These are phyloP conservation scores for Penstemon barbatus DNA, from an alignment of 257 asterid genomes.

Conservation along the genomic window DNA sequence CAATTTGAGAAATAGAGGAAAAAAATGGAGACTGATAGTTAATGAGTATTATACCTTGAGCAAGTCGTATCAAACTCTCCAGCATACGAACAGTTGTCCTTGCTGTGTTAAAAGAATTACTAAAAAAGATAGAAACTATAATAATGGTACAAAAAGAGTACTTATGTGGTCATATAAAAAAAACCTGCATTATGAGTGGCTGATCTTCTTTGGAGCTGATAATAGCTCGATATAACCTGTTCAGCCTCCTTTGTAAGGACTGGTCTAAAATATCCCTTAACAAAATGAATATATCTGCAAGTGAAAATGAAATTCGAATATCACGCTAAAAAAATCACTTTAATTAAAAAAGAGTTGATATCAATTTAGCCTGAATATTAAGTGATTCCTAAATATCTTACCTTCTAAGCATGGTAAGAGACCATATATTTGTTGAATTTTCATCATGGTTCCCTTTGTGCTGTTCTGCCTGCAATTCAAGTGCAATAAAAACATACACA, in stretches of 20 bases:
- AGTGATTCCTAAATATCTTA: conserved; percentile 26
- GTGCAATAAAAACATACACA: conserved; percentile 25
- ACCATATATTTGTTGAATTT: conserved; percentile 61
- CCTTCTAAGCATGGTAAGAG: conserved; percentile 89
- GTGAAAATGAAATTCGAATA: conserved; percentile 14
- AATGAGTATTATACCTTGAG: conserved; percentile 65
- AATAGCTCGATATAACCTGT: conserved; percentile 87
- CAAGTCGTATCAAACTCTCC: conserved; percentile 98
- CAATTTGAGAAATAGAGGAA: conserved; percentile 29
- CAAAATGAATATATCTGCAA: conserved; percentile 78
- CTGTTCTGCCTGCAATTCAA: conserved; percentile 53
- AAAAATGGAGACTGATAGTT: conserved; percentile 15
- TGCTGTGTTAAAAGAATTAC: conserved; percentile 51
- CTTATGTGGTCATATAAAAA: conserved; percentile 10
- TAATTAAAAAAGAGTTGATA: conserved; percentile 15
- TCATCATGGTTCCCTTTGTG: conserved; percentile 48
- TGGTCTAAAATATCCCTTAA: conserved; percentile 80
- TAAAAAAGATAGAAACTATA: background rate
- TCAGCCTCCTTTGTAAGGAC: conserved; percentile 95
- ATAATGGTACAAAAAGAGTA: conserved; percentile 16
- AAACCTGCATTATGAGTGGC: conserved; percentile 96
- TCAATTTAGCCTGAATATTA: conserved; percentile 15
- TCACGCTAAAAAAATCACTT: background rate
- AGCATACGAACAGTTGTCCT: conserved; percentile 97
- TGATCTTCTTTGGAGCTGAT: conserved; percentile 97